Evolutionary conservation across 2,329 filamentous ascomycete genomes (phyloP), one percentile per base, ranked within the genome.

Genomic region (Colletotrichum acutatum): DNA sequence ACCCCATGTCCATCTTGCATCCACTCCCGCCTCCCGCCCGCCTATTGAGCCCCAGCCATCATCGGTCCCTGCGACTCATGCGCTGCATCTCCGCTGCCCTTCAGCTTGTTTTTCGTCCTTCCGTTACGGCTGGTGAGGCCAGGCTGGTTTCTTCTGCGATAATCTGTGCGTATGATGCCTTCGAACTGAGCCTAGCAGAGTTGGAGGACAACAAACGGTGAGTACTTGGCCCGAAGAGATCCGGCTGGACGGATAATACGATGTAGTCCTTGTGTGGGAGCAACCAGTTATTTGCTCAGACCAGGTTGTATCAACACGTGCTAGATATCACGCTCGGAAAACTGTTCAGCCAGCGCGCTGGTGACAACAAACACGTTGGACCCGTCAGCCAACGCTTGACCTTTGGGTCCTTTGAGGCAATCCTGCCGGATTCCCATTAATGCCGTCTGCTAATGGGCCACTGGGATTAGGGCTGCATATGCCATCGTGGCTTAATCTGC

Each of bases 381-480:
- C 30, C 60, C 54, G 22, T 70, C 46, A 61, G 54, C 66, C 66
- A 37, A 61, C 70, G 62, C 60, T 66, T 19, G 19, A 1, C 42
- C 8, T 49, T 49, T 11, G 70, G 70, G 64, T 60, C 49, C 53
- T 56, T 61, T 54, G 60, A 72, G 34, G 66, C 49, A 56, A 26
- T 72, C 28, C 34, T 71, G 58, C 22, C 56, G 60, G 24, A 37
- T 61, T 56, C 30, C 49, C 32, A 54, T 65, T 57, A 46, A 65
- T 46, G 68, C 59, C 54, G 70, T 26, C 57, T 71, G 28, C 60
- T 72, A 37, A 70, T 52, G 59, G 60, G 46, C n/a, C 54, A 59
- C 54, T 30, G 60, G 46, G 59, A 42, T 67, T 74, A 74, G 72
- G 68, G 72, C 72, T 74, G 72, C 72, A 74, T 74, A 68, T 68